These are phyloP conservation scores for Fusarium haematococcum DNA, from an alignment of 2,329 filamentous ascomycete genomes.

Conservation along the genomic window DNA sequence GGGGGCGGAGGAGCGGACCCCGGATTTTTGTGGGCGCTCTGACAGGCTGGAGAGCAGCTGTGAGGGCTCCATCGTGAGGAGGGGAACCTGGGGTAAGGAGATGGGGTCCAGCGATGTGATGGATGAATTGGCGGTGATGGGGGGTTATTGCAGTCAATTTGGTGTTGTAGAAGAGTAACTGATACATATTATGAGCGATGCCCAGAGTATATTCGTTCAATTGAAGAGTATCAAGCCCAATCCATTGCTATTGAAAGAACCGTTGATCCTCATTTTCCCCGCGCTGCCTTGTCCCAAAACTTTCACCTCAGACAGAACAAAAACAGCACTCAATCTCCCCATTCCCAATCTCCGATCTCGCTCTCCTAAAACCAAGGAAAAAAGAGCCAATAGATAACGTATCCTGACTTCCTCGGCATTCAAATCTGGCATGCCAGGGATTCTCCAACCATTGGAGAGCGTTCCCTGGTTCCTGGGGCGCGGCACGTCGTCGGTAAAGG, in stretches of 20 bases:
- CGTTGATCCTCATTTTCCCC: neutral
- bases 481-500: slow-evolving; percentile 17
- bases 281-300: neutral
- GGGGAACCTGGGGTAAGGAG: slow-evolving; percentile 42
- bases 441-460: slow-evolving; percentile 12
- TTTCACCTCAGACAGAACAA: neutral
- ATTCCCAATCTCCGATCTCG: neutral
- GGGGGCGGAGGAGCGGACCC: slow-evolving; percentile 28
- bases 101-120: slow-evolving; percentile 5
- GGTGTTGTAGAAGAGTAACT: neutral
- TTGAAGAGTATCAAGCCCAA: neutral
- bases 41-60: slow-evolving; percentile 9
- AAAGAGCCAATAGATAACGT: neutral
- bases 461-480: slow-evolving; percentile 1
- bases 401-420: slow-evolving; percentile 1
- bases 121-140: neutral
- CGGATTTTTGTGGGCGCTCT: slow-evolving; percentile 26
- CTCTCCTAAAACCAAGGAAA: neutral
- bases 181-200: neutral
- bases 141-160: neutral
- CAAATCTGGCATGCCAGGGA: neutral
- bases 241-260: neutral
- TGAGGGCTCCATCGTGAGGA: slow-evolving; percentile 2
- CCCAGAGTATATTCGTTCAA: rapidly evolving
- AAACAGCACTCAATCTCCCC: neutral